Evolutionary conservation across 805 yeast genomes (phyloP), one percentile per base, ranked within the genome.

Genomic region (Yarrowia alimentaria): DNA sequence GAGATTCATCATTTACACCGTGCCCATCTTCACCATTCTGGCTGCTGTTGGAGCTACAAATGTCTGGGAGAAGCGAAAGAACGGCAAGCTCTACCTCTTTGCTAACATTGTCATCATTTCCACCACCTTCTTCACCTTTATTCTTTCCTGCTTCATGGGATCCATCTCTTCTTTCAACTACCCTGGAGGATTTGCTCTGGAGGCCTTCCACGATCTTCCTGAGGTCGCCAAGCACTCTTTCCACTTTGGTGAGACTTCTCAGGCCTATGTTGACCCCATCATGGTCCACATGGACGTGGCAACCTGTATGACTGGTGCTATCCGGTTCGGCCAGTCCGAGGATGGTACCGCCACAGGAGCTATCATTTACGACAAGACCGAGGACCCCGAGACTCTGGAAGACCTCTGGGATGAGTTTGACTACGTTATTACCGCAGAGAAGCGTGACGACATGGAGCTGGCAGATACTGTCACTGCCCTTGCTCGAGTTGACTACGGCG

Each of bases 291-390:
- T 87, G 68, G 94, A 85, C 59, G 81, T 83, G 3, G 78, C 85
- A 0, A 75, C 91, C 0, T 86, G 95, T 60, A 88, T 87, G 93
- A 80, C 91, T 1, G 98, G 98, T 7, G 82, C 81, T 4, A 77
- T 90, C 3, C 71, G 78, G 48, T 91, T 91, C 67, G 82, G 82
- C 0, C 83, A 89, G 60, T 57, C 84, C 14, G 57, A 51, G 4
- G 74, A 77, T 42, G 55, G 55, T 7, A 31, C 34, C 7, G 40
- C 17, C 10, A 10, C 37, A 1, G 50, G 50, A 21, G 31, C 35
- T 53, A n/a, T 65, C 35, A 56, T 51, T 17, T 91, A 87, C 61
- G 96, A 91, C 64, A 88, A 83, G 61, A 78, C 93, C 0, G 97
- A 91, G 61, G 69, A 74, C 42, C 55, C 55, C 3, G 59, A 56